phyloP scores from a whole-genome alignment of 2,329 filamentous ascomycete species.

The Aaosphaeria pasadenensis region DNA sequence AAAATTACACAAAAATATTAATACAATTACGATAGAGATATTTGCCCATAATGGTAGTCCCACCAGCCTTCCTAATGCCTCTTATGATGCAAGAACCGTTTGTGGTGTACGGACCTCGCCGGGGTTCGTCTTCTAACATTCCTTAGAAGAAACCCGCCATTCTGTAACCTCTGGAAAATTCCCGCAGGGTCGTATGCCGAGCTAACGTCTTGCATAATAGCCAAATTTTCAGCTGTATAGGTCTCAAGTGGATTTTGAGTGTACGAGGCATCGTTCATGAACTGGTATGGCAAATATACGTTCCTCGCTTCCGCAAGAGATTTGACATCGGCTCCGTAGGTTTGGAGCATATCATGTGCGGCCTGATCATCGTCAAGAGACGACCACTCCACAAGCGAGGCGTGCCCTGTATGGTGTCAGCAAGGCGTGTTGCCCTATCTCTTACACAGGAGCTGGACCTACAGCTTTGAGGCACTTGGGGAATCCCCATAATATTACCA shows the following conservation, averaged over 20 bases:
- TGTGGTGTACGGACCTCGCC: no score
- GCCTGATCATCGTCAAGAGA: background rate
- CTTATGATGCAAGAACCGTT: no score
- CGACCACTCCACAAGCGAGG: no score
- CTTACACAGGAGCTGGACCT: background rate
- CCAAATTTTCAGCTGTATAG: conserved; percentile 6
- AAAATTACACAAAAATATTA: no score
- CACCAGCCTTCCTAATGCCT: no score
- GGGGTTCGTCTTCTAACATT: background rate
- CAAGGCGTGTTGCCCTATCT: no score
- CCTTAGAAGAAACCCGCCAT: conserved; percentile 7
- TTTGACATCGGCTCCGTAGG: no score
- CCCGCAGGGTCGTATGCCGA: conserved; percentile 10
- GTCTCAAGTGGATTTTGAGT: conserved; percentile 7
- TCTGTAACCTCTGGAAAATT: conserved; percentile 12
- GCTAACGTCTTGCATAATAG: conserved; percentile 3
- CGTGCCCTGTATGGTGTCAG: background rate
- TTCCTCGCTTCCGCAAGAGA: conserved; percentile 1
- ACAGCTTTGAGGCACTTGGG: conserved; percentile 1
- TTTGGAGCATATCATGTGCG: conserved; percentile 2
- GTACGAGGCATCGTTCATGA: conserved; percentile 5
- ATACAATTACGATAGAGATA: no score
- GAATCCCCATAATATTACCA: conserved; percentile 5
- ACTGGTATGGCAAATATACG: conserved; percentile 1
- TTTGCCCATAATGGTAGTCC: no score